Base-by-base conservation (phyloP, 805 yeast species). In the Candida corydali region DNA sequence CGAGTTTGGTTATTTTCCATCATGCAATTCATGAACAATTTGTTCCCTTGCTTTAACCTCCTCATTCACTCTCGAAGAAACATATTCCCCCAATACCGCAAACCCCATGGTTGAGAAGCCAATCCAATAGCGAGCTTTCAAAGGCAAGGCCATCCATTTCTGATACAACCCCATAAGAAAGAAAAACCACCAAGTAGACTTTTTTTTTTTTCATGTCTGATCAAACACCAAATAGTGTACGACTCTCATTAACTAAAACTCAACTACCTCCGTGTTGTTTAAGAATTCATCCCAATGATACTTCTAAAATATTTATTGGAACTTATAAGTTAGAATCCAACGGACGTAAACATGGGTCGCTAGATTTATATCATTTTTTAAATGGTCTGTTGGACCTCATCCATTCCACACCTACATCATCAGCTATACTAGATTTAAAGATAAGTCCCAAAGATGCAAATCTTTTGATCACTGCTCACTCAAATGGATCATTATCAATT, bases 211-310 rank as follows among this genome's bases (percentile, higher is more conserved):
- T 18, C 23, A 32, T 29, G 19, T 8, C 37, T 25, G 33, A 8
- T 31, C 15, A 9, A 8, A 19, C 27, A n/a, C 40, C 42, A 10
- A 34, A 24, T 8, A 38, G 47, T 28, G 38, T 47, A 29, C 42
- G 70, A 37, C 20, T 54, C 1, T 54, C 63, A 3, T 44, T 47
- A 1, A 57, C 67, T 3, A 61, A 58, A 17, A 67, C 91, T 0
- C 57, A 63, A 1, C 62, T 78, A 2, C 98, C 98, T 1, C 97
- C 98, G 1, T 93, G 98, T 55, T 81, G 86, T 29, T 57, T 91
- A 3, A 68, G 81, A 25, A 69, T 80, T 8, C 76, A 73, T 35
- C 83, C 84, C 0, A 40, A 50, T 0, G 75, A 78, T 29, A 49
- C 58, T 3, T 48, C 70, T 0, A 51, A 73, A 8, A 44, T 86